Conservation (phyloP, 768 basidiomycete genomes). For the Lepiota venenata region DNA sequence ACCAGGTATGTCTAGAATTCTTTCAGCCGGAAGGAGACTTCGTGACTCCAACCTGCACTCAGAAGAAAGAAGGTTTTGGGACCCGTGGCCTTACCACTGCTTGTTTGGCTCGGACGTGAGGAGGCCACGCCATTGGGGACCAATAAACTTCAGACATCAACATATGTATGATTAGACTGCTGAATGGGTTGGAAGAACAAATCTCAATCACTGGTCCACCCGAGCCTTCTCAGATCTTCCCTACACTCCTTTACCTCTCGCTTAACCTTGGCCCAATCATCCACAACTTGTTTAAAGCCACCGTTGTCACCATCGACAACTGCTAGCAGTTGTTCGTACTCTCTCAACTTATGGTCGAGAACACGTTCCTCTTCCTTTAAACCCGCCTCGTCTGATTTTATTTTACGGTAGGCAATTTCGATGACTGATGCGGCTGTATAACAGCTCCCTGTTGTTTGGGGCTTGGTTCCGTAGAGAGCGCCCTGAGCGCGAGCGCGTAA, state of each 20-base stretch:
- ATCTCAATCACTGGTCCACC: constrained; percentile 41
- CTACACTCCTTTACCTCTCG: constrained; percentile 48
- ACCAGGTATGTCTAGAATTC: too few relatives aligned
- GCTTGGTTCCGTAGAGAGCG: constrained; percentile 34
- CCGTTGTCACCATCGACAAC: constrained; percentile 37
- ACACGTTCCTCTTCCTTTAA: constrained; percentile 32
- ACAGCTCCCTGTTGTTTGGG: constrained; percentile 15
- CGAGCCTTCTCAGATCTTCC: constrained; percentile 44
- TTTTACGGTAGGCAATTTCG: constrained; percentile 23
- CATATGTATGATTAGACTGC: not conserved
- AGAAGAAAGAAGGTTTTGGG: too few relatives aligned
- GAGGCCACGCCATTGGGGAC: too few relatives aligned
- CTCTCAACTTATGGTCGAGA: constrained; percentile 36
- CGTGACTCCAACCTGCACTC: too few relatives aligned
- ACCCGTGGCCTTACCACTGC: too few relatives aligned
- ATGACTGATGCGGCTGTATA: constrained; percentile 32
- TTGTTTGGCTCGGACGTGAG: too few relatives aligned
- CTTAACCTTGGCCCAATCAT: constrained; percentile 45
- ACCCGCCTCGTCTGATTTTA: constrained; percentile 31
- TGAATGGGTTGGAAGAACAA: not conserved
- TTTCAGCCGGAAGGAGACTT: too few relatives aligned
- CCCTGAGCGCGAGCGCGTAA: constrained; percentile 36
- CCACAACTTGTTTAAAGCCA: constrained; percentile 43
- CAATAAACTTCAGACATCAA: not conserved
- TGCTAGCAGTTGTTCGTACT: constrained; percentile 37